Conservation (phyloP, 2,329 filamentous ascomycete genomes). For the Hypoxylon sp. region DNA sequence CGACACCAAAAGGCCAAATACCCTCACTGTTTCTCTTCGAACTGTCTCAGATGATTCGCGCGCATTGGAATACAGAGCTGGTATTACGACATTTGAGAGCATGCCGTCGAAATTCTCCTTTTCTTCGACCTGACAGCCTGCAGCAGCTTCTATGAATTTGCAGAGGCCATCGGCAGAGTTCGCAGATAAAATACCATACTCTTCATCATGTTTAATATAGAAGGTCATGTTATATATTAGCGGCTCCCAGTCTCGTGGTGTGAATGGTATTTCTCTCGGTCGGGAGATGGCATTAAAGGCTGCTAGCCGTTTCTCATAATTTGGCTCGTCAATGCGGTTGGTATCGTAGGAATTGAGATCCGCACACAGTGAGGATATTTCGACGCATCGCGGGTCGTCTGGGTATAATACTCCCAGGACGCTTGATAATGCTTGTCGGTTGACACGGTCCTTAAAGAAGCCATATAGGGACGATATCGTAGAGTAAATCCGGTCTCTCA, state of each 20-base stretch:
- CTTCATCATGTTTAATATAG: constrained; percentile 86
- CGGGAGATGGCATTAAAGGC: constrained; percentile 82
- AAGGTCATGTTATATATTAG: constrained; percentile 90
- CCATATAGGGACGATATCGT: constrained; percentile 86
- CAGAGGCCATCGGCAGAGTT: constrained; percentile 87
- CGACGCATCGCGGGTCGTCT: constrained; percentile 69
- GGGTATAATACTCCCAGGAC: constrained; percentile 79
- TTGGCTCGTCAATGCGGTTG: constrained; percentile 82
- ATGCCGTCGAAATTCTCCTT: constrained; percentile 67
- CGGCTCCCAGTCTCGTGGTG: constrained; percentile 84
- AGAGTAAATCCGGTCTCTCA: constrained; percentile 76
- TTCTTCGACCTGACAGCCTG: constrained; percentile 57
- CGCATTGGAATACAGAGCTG: constrained; percentile 80
- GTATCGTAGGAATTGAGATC: constrained; percentile 84
- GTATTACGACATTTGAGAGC: constrained; percentile 75
- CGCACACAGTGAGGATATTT: constrained; percentile 77
- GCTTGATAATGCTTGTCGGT: constrained; percentile 78
- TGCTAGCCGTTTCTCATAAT: constrained; percentile 84
- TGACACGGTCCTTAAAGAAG: constrained; percentile 86
- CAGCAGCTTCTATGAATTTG: constrained; percentile 77
- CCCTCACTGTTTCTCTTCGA: constrained; percentile 81
- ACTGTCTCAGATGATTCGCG: constrained; percentile 86
- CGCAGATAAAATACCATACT: constrained; percentile 82
- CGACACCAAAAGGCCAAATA: constrained; percentile 83
- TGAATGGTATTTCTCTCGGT: constrained; percentile 69